Evolutionary conservation across 2,329 filamentous ascomycete genomes (phyloP).

Genomic region (Aspergillus udagawae): DNA sequence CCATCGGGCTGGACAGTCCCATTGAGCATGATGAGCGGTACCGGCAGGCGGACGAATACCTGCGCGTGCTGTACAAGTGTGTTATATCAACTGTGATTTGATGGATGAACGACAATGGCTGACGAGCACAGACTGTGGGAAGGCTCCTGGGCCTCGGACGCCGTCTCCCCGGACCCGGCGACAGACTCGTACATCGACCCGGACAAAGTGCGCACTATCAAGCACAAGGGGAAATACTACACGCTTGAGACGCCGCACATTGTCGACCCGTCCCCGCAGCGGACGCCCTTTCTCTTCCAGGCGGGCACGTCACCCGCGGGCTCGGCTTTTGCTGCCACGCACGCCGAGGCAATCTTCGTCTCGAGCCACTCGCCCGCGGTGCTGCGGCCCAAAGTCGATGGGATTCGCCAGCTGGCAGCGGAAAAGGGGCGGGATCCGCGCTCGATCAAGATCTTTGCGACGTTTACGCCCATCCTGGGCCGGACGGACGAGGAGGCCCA

Average conservation of each 20-base stretch:
- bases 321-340: slow-evolving; percentile 52
- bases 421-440: slow-evolving; percentile 52
- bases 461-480: slow-evolving; percentile 49
- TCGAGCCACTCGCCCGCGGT: slow-evolving; percentile 50
- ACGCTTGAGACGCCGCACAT: slow-evolving; percentile 45
- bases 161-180: slow-evolving; percentile 51
- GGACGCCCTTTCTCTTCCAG: slow-evolving; percentile 57
- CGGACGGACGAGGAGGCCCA: slow-evolving; percentile 51
- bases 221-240: slow-evolving; percentile 57
- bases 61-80: slow-evolving; percentile 59
- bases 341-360: slow-evolving; percentile 60
- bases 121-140: slow-evolving; percentile 46
- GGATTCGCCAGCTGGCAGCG: slow-evolving; percentile 51
- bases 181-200: slow-evolving; percentile 58
- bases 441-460: slow-evolving; percentile 55
- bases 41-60: slow-evolving; percentile 58
- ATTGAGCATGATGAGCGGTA: slow-evolving; percentile 62
- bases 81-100: neutral
- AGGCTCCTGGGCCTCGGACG: slow-evolving; percentile 56
- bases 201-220: slow-evolving; percentile 56
- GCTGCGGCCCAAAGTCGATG: slow-evolving; percentile 49
- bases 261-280: slow-evolving; percentile 54
- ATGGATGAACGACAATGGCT: neutral
- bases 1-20: slow-evolving; percentile 55
- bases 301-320: slow-evolving; percentile 58